Conservation (phyloP, 371 early-diverging fungal genomes). For the Syncephalastrum monosporum region DNA sequence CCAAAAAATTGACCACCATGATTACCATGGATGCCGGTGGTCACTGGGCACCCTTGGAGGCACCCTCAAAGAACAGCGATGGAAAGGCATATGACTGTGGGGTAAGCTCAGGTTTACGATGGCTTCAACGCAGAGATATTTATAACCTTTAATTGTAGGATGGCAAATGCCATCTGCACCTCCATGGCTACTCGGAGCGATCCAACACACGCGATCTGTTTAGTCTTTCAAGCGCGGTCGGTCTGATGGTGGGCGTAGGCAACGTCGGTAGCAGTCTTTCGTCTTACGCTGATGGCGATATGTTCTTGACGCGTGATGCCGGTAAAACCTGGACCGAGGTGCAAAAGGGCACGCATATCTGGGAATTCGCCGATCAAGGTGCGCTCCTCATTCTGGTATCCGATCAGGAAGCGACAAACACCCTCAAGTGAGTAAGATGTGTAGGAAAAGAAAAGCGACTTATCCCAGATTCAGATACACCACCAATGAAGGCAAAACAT, state of each 20-base stretch:
- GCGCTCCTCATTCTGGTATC: slow-evolving; percentile 70
- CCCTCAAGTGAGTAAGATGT: slow-evolving; percentile 47
- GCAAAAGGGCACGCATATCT: slow-evolving; percentile 72
- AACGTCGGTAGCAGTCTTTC: slow-evolving; percentile 77
- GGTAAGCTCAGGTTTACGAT: slow-evolving; percentile 1
- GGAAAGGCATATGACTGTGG: slow-evolving; percentile 34
- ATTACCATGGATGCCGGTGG: slow-evolving; percentile 89
- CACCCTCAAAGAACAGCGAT: slow-evolving; percentile 56
- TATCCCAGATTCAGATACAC: slow-evolving; percentile 28
- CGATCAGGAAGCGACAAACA: slow-evolving; percentile 74
- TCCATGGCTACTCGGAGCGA: slow-evolving; percentile 83
- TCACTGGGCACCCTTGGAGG: slow-evolving; percentile 60
- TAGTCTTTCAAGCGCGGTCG: slow-evolving; percentile 78
- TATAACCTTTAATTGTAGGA: background rate
- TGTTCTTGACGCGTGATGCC: slow-evolving; percentile 84
- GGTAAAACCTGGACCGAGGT: slow-evolving; percentile 78
- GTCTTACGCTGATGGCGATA: slow-evolving; percentile 71
- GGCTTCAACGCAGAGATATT: background rate
- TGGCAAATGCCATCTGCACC: slow-evolving; percentile 63
- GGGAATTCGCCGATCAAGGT: slow-evolving; percentile 90
- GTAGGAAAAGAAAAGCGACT: slow-evolving; percentile 1
- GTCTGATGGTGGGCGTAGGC: slow-evolving; percentile 91
- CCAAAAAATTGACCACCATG: slow-evolving; percentile 56
- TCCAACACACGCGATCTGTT: slow-evolving; percentile 76
- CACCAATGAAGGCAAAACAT: slow-evolving; percentile 65